Conservation (phyloP, 495 filamentous ascomycete species). For the Stereocaulon alpinum region DNA sequence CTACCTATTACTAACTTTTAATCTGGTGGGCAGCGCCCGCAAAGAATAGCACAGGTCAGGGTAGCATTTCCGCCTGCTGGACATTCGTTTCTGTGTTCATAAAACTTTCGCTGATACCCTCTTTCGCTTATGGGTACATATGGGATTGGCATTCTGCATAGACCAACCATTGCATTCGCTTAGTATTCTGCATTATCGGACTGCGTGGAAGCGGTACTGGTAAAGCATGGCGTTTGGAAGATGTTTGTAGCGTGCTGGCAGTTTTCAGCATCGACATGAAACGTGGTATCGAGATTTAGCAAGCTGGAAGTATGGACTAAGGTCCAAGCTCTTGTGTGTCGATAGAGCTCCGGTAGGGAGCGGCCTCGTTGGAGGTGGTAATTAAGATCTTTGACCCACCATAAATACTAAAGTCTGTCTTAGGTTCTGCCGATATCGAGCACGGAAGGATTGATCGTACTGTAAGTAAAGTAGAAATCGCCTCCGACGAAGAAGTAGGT, state of each 20-base stretch:
- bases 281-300: neutral
- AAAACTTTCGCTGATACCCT: neutral
- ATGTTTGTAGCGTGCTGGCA: neutral
- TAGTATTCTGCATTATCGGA: conserved; percentile 3
- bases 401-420: neutral
- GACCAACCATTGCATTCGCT: conserved; percentile 15
- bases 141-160: neutral
- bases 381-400: neutral
- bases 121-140: conserved; percentile 13
- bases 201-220: neutral
- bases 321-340: neutral
- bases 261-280: neutral
- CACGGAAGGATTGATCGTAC: too few relatives aligned
- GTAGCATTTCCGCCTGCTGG: conserved; percentile 3
- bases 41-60: conserved; percentile 1
- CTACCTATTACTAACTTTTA: conserved; percentile 3
- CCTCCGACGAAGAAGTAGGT: too few relatives aligned
- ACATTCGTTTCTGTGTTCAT: conserved; percentile 6
- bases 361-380: neutral
- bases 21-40: conserved; percentile 3
- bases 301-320: neutral
- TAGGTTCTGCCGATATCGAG: neutral
- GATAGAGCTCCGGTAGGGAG: neutral
- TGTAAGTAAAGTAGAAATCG: too few relatives aligned
- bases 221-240: conserved; percentile 1